Evolutionary conservation across 768 basidiomycete species (phyloP), one percentile per base, ranked within the genome.

Genomic region (Lactarius akahatsu): DNA sequence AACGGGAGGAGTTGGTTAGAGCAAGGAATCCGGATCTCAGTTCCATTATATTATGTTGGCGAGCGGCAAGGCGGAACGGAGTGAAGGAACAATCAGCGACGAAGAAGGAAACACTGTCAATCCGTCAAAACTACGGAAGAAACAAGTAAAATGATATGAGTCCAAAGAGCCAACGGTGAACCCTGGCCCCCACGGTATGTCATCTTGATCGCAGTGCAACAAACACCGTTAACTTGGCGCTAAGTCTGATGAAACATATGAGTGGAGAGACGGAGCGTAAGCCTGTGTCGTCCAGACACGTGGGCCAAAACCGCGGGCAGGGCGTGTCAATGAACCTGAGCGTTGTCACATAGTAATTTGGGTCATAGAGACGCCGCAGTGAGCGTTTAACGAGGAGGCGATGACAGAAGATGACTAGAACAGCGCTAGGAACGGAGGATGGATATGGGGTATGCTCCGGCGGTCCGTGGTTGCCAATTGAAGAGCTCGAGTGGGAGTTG

Each of bases 221-320:
- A 55, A 45, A 36, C 36, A 43, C 32, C 32, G 40, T 56, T 10
- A 43, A 20, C 20, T 16, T 41, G 20, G 66, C 66, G 66, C 62
- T 18, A 34, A 18, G 16, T 38, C 23, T 56, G 62, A 67, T 67
- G 62, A 63, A 67, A 67, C 66, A 55, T 55, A 13, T n/a, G 41
- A 8, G 41, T 57, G 45, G 57, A 56, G 61, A 59, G 50, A 55
- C 26, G 40, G 16, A 28, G 28, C 16, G 8, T n/a, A 30, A 62
- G 38, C 40, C 47, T 43, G 57, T 20, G 38, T 26, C 30, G 23
- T 38, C 32, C 16, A 30, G 40, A 62, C 28, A 56, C 20, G 28
- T 40, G 61, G 13, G 16, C 61, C 61, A 40, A 34, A 47, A 50
- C 23, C 32, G 54, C 13, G 62, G 9, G 54, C 8, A 55, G 5